Base-by-base conservation (phyloP, 2,329 filamentous ascomycete species). In the Aspergillus pseudotamarii region DNA sequence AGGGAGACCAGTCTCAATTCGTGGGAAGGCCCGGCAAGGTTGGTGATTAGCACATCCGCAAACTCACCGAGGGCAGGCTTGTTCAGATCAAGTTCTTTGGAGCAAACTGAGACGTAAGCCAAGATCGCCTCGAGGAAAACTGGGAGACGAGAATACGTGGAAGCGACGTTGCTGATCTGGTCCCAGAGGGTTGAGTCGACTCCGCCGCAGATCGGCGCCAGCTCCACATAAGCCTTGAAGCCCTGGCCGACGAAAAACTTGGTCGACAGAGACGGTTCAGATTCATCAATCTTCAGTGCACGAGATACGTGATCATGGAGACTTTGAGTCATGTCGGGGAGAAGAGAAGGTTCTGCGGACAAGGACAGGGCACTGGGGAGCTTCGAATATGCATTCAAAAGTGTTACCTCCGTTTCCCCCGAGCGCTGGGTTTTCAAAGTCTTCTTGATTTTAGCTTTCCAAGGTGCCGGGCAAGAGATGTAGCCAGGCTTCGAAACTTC, bases 11-110 rank as follows among this genome's bases (percentile, higher is more conserved):
- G 81, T 46, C 94, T 87, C 58, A 97, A 82, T 14, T 89, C 83
- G 69, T 94, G 91, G 9, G 91, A 94, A 14, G 91, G 87, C 0
- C 89, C 88, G 5, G 89, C 87, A 23, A 99, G 82, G 67, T 94
- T 96, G 14, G 85, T 82, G 60, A 94, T 84, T 2, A 97, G 81
- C 3, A 88, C 86, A 48, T 82, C 81, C 16, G 89, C 83, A 12
- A 95, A 83, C 0, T 83, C 81, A 58, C 91, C 87, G 38, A 88
- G 83, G 26, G 89, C 84, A 14, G 81, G 73, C 14, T 86, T 85
- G 19, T 81, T 79, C n/a, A 83, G 79, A 14, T 72, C 66, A 14
- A 72, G 50, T 0, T 69, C 61, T 23, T 69, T 65, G 14, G 72
- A 68, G 58, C 72, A 71, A 30, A 72, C 67, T n/a, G 72, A 69